Conservation (phyloP, 208 protist genomes). For the Leptomonas pyrrhocoris region DNA sequence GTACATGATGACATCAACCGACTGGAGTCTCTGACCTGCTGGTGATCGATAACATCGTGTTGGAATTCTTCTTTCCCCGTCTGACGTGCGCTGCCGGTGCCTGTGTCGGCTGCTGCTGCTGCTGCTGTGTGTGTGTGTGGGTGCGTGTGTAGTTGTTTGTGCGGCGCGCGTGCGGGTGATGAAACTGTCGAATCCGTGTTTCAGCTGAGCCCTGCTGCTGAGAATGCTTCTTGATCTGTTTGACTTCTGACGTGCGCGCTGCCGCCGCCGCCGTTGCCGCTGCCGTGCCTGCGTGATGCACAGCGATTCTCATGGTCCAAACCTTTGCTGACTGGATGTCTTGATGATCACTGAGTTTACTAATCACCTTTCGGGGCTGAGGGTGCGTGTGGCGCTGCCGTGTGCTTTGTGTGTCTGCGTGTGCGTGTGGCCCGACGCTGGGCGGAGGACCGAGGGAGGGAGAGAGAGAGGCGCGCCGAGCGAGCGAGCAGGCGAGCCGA, state of each 20-base stretch:
- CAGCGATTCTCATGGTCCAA: constrained; percentile 15
- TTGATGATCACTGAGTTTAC: constrained; percentile 17
- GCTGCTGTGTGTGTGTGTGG: too few species aligned
- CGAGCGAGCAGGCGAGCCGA: too few species aligned
- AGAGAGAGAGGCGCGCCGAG: too few species aligned
- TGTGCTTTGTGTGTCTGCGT: constrained; percentile 3
- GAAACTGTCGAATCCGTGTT: constrained; percentile 59
- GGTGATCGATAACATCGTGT: constrained; percentile 26
- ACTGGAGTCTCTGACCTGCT: constrained; percentile 37
- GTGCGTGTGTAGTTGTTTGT: background rate
- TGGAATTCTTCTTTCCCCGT: constrained; percentile 28
- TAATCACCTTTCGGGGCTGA: constrained; percentile 16
- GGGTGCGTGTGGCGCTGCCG: background rate
- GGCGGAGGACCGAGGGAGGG: too few species aligned
- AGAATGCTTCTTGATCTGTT: constrained; percentile 43
- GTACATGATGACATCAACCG: constrained; percentile 36
- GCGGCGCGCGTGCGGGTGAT: constrained; percentile 28
- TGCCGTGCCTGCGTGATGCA: constrained; percentile 13
- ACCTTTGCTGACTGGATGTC: background rate
- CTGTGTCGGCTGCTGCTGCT: too few species aligned
- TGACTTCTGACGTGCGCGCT: constrained; percentile 31
- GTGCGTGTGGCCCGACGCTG: background rate
- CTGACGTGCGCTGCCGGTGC: constrained; percentile 11
- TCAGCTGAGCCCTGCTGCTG: constrained; percentile 46
- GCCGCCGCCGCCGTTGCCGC: background rate